These are phyloP conservation scores for Pseudonitzschia delicatissima DNA, from an alignment of 108 stramenopile genomes.

Conservation along the genomic window DNA sequence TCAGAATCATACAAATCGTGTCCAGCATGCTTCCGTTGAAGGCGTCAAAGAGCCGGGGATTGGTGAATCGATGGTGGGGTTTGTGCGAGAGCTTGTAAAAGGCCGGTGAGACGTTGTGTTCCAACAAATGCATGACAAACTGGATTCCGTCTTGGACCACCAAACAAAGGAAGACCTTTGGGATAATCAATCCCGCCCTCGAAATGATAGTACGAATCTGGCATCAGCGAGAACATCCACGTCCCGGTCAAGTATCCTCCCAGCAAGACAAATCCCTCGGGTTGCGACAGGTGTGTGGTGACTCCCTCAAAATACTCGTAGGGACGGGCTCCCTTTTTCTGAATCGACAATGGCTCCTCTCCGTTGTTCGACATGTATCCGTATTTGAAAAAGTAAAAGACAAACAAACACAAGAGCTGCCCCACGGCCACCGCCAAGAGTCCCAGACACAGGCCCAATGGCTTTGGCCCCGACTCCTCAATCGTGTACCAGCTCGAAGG, in stretches of 20 bases:
- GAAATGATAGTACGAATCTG: slow-evolving; percentile 80
- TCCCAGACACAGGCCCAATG: slow-evolving; percentile 77
- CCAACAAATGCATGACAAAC: slow-evolving; percentile 78
- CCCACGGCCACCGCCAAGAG: slow-evolving; percentile 81
- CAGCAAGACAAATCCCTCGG: slow-evolving; percentile 89
- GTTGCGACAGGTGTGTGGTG: slow-evolving; percentile 80
- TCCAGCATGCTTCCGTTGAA: slow-evolving; percentile 89
- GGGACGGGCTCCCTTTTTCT: slow-evolving; percentile 60
- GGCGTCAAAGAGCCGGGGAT: slow-evolving; percentile 93
- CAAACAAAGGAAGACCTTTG: slow-evolving; percentile 59
- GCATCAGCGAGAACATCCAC: slow-evolving; percentile 88
- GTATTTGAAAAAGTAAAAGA: slow-evolving; percentile 58
- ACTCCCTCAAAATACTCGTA: slow-evolving; percentile 76
- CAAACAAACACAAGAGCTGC: slow-evolving; percentile 63
- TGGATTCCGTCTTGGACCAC: slow-evolving; percentile 87
- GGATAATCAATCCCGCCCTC: slow-evolving; percentile 75
- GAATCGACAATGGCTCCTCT: slow-evolving; percentile 65
- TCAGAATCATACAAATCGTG: slow-evolving; percentile 87
- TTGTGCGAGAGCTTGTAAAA: slow-evolving; percentile 90
- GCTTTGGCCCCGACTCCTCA: slow-evolving; percentile 42
- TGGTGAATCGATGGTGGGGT: slow-evolving; percentile 93
- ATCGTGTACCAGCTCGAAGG: slow-evolving; percentile 50
- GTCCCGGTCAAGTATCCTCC: slow-evolving; percentile 75
- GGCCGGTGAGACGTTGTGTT: slow-evolving; percentile 74
- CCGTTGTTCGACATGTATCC: slow-evolving; percentile 34